phyloP scores from a whole-genome alignment of 2,329 filamentous ascomycete genomes.

The Xylariomycetidae sp. region DNA sequence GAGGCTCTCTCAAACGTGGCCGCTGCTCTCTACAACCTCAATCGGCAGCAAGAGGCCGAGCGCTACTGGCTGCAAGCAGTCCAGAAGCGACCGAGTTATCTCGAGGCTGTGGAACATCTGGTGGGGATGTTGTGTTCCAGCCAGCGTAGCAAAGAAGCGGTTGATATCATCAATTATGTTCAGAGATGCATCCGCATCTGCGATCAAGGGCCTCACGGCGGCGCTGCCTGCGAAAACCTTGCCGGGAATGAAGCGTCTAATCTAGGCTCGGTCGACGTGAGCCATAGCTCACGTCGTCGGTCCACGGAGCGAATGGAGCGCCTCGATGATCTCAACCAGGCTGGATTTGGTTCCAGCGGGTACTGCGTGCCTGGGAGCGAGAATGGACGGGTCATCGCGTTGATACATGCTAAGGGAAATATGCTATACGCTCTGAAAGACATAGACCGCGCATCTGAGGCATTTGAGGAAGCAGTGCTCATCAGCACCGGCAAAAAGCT shows the following conservation, averaged over 20 bases:
- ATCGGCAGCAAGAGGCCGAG: constrained; percentile 78
- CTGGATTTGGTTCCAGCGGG: constrained; percentile 69
- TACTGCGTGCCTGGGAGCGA: constrained; percentile 81
- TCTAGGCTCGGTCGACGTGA: constrained; percentile 3
- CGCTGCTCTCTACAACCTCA: constrained; percentile 79
- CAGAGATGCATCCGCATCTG: constrained; percentile 63
- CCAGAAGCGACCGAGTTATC: constrained; percentile 76
- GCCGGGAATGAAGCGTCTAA: constrained; percentile 6
- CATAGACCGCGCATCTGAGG: constrained; percentile 71
- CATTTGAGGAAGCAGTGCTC: constrained; percentile 91
- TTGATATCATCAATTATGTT: constrained; percentile 81
- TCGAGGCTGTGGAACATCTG: constrained; percentile 93
- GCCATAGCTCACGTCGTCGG: constrained; percentile 7
- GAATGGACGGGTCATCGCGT: constrained; percentile 87
- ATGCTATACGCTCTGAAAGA: constrained; percentile 91
- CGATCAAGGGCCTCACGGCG: constrained; percentile 21
- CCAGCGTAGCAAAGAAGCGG: constrained; percentile 76
- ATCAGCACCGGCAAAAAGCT: constrained; percentile 74
- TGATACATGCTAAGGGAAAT: constrained; percentile 97
- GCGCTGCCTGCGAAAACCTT: constrained; percentile 6
- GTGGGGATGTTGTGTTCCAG: constrained; percentile 80
- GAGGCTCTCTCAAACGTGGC: constrained; percentile 93
- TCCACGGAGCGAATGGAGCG: constrained; percentile 9
- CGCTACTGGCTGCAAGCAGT: constrained; percentile 82
- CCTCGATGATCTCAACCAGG: constrained; percentile 11